A percentile compares a stretch with the other conserved stretches of the same genome.
Conservation (phyloP, 1,139 yeast species). For the Zygosaccharomyces sapae region DNA sequence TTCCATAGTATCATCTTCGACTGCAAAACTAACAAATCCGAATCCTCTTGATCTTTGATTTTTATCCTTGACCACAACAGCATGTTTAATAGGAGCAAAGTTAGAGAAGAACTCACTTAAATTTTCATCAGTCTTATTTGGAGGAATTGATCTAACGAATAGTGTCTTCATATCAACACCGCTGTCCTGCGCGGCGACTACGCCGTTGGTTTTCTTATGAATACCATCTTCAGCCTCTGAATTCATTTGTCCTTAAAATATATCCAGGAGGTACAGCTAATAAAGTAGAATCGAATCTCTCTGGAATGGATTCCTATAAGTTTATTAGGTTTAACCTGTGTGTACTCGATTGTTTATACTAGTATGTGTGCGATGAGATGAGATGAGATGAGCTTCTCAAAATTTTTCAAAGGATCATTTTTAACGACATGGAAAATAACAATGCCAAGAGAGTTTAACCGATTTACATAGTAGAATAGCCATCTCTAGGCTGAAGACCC, state of each 20-base stretch:
- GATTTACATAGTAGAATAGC: too few species aligned
- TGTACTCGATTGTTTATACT: too few species aligned
- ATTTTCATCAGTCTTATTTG: constrained; percentile 74
- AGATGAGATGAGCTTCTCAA: constrained; percentile 20
- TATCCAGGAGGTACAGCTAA: too few species aligned
- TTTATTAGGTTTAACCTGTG: too few species aligned
- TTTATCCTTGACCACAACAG: constrained; percentile 80
- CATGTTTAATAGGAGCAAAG: constrained; percentile 92
- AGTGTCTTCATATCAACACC: constrained; percentile 53
- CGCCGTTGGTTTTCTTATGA: constrained; percentile 1
- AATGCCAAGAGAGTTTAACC: constrained; percentile 5
- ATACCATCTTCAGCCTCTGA: constrained; percentile 9
- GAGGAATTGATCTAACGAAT: constrained; percentile 80
- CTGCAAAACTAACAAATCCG: constrained; percentile 89
- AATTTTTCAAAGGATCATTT: constrained; percentile 15
- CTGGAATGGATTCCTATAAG: too few species aligned
- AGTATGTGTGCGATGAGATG: too few species aligned
- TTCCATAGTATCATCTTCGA: constrained; percentile 75
- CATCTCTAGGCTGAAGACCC: neutral
- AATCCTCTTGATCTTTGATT: constrained; percentile 79
- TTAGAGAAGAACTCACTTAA: constrained; percentile 81
- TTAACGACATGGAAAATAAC: neutral
- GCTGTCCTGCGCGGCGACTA: constrained; percentile 18
- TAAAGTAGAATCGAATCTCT: neutral
- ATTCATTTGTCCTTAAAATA: neutral